Evolutionary conservation across 805 yeast species (phyloP), one percentile per base, ranked within the genome.

Genomic region (Candida nanaspora): DNA sequence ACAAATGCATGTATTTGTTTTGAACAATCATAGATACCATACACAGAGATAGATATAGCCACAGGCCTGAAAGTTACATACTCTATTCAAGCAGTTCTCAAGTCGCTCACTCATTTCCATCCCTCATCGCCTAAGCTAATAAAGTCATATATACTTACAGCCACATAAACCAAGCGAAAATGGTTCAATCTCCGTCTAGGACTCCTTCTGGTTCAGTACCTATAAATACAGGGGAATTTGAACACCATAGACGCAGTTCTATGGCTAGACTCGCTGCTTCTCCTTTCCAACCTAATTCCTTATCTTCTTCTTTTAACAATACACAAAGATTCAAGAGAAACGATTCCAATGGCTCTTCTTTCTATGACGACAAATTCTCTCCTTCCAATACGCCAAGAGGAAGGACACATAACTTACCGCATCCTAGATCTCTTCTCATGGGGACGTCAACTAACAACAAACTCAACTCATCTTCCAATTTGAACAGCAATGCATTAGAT

Each of bases 231-330:
- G 3, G 6, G 9, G 36, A 33, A 7, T 22, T n/a, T n/a, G 36
- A 33, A 3, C 36, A 21, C 11, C 36, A 35, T 13, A 51, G 65
- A 43, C 39, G 63, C 31, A 53, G 57, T 6, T 62, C 67, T 3
- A 62, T 59, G 52, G 65, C 63, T 7, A 55, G 56, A 40, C 45
- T 62, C 33, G 55, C 59, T 3, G 53, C 55, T 19, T 20, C 31
- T 23, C 27, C 22, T 6, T 19, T 23, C 14, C 28, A 26, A 16
- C 15, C 33, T 8, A 15, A 6, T 27, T 30, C 33, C 3, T 10
- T 34, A 2, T 34, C 37, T 3, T 34, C 37, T 14, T 34, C 29
- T 15, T 23, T 15, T 16, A 34, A 14, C 16, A 33, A 33, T 14
- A 33, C 5, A 9, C 22, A 19, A 20, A 21, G 25, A 15, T 11